A percentile compares a stretch with the other conserved stretches of the same genome.
phyloP scores from a whole-genome alignment of 495 filamentous ascomycete genomes.

The Tuber indicum region DNA sequence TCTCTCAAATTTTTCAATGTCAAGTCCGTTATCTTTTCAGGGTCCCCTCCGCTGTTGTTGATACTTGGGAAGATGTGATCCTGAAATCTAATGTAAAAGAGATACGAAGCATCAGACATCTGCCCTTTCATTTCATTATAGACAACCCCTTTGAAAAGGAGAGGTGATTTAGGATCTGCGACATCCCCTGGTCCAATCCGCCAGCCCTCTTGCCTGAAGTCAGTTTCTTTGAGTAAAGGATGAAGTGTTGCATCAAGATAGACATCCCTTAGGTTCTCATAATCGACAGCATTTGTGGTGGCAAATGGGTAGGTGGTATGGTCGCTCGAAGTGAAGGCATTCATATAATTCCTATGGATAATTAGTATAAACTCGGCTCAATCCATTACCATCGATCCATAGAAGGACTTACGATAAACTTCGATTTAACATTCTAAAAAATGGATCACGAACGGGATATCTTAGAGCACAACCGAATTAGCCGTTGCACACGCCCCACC shows the following conservation, averaged over 20 bases:
- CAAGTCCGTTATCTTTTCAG: constrained; percentile 88
- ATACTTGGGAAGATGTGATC: constrained; percentile 89
- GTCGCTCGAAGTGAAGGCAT: constrained; percentile 91
- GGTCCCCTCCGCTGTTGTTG: constrained; percentile 94
- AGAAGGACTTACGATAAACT: constrained; percentile 58
- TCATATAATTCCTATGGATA: constrained; percentile 74
- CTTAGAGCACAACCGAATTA: constrained; percentile 46
- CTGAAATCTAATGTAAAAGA: constrained; percentile 89
- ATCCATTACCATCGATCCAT: neutral
- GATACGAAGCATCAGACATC: constrained; percentile 93
- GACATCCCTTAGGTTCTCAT: constrained; percentile 89
- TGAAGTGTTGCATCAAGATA: constrained; percentile 92
- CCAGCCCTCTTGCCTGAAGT: constrained; percentile 97
- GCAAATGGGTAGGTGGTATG: constrained; percentile 98
- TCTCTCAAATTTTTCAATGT: constrained; percentile 77
- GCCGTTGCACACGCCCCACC: neutral
- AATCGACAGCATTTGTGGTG: constrained; percentile 94
- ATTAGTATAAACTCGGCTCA: neutral
- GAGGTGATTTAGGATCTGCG: constrained; percentile 51
- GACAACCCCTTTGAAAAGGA: constrained; percentile 96
- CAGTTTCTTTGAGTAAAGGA: constrained; percentile 77
- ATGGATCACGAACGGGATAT: constrained; percentile 92
- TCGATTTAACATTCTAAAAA: constrained; percentile 98
- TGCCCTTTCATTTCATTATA: constrained; percentile 99
- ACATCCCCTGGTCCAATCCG: constrained; percentile 87